Evolutionary conservation across 371 early-diverging fungal species (phyloP), one percentile per base, ranked within the genome.

Genomic region (Syncephalastrum monosporum): DNA sequence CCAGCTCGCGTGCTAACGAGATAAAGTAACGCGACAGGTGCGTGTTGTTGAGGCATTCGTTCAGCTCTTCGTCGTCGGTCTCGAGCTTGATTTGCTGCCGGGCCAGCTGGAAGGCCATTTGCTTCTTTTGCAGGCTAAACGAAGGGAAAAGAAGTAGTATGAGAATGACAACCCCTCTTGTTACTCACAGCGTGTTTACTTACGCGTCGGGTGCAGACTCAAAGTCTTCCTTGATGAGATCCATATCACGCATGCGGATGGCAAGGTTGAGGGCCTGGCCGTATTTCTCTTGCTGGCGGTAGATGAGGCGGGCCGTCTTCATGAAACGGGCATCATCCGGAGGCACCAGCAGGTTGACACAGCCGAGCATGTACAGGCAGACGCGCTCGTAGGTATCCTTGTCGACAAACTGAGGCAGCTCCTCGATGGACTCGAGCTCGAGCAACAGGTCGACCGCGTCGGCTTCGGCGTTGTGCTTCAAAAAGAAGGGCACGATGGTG

Each of bases 391-490:
- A 97, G 3, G 93, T 95, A 56, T 96, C 85, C 72, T 91, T 90
- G 79, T 95, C 95, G 21, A 95, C 95, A 72, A 85, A 90, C 23
- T 77, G 70, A 6, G 85, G 81, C 12, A 98, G 66, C 55, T 86
- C 66, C 49, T 90, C 89, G 55, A 97, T 83, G 27, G 81, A 77
- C 64, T 95, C 95, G 53, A 97, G 65, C 74, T 97, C 96, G 42
- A 94, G 64, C 59, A 97, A 77, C 56, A 98, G 76, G 79, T 98
- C 99, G 55, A 95, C 93, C 8, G 98, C 98, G 74, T 98, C 99
- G 5, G 95, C 94, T 72, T 98, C 99, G 13, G 96, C 97, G 60
- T 98, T 98, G 77, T 97, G 95, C 46, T 91, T 84, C 69, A 98
- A 74, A 66, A 96, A 95, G 74, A 96, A 98, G 23, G 96, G 95